Evolutionary conservation across 371 early-diverging fungal genomes (phyloP).

Genomic region (Apophysomyces variabilis): DNA sequence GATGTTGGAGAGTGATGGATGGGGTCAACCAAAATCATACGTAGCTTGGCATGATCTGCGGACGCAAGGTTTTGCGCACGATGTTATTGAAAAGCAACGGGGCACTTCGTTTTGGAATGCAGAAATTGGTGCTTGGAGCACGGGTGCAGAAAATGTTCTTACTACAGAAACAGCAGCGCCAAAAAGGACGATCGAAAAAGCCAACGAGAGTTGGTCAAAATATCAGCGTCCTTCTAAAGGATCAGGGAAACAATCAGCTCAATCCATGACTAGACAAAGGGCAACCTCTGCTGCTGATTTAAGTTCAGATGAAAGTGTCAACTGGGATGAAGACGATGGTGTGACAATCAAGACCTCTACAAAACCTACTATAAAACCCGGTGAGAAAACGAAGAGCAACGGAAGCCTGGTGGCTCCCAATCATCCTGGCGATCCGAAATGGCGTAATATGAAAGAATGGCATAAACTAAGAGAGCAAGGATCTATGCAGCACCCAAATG

Average conservation of each 20-base stretch:
- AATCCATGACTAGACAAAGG: not conserved
- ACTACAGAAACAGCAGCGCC: not conserved
- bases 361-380: not conserved
- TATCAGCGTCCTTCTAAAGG: not conserved
- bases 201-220: not conserved
- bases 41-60: constrained; percentile 42
- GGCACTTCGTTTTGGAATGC: constrained; percentile 38
- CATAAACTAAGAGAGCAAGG: not conserved
- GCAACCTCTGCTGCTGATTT: not conserved
- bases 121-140: constrained; percentile 21
- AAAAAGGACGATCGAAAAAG: not conserved
- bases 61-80: constrained; percentile 43
- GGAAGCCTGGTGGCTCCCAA: not conserved
- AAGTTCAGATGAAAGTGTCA: constrained; percentile 20
- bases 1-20: constrained; percentile 32
- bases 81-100: constrained; percentile 43
- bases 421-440: not conserved
- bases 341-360: constrained; percentile 27
- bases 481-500: not conserved
- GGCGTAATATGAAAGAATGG: constrained; percentile 5
- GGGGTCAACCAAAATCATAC: constrained; percentile 34
- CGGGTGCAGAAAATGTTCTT: constrained; percentile 8
- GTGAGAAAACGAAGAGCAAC: not conserved
- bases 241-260: not conserved
- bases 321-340: constrained; percentile 32